Base-by-base conservation (phyloP, 495 filamentous ascomycete species). In the Pseudomonodictys pantanalensis region DNA sequence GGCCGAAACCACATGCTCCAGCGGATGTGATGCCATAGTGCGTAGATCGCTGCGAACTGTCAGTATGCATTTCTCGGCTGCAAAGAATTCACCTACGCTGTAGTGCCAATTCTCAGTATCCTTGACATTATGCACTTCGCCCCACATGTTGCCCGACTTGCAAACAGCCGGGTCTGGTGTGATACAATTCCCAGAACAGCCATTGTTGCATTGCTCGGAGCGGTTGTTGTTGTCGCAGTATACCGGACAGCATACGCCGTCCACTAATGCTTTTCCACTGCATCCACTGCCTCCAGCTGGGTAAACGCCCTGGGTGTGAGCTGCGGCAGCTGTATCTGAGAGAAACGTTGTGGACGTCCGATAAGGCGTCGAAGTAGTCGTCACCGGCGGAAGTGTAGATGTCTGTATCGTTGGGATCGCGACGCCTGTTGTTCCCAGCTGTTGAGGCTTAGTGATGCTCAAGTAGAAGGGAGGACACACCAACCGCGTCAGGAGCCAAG, bases 191-290 rank as follows among this genome's bases (percentile, higher is more conserved):
- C n/a, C n/a, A n/a, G 32, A 17, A 4, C 44, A 17, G 6, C 23
- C n/a, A 8, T 23, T n/a, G 22, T 23, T 25, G 26, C 44, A 48
- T 11, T 23, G 22, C 22, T 48, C 44, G 44, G 44, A 48, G 15
- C 23, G n/a, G 24, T 48, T 48, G 44, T 48, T 24, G 23, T 26
- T 48, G 15, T 48, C 26, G 44, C n/a, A 15, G 44, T 48, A 48
- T 7, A 24, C 15, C 15, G 44, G 44, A 23, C 44, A 48, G 44
- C 44, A 48, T 22, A 48, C 44, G 22, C 44, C 44, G 22, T 48
- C 44, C 15, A 23, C 26, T 23, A 48, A 22, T n/a, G 22, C 18
- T 23, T 23, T 23, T 26, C 18, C 22, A 5, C 44, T 23, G 22
- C 44, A 48, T 22, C 44, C 44, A 26, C 24, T 48, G n/a, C 23